These are phyloP conservation scores for Ganoderma meredithae DNA, from an alignment of 1,284 basidiomycete species.

Conservation along the genomic window DNA sequence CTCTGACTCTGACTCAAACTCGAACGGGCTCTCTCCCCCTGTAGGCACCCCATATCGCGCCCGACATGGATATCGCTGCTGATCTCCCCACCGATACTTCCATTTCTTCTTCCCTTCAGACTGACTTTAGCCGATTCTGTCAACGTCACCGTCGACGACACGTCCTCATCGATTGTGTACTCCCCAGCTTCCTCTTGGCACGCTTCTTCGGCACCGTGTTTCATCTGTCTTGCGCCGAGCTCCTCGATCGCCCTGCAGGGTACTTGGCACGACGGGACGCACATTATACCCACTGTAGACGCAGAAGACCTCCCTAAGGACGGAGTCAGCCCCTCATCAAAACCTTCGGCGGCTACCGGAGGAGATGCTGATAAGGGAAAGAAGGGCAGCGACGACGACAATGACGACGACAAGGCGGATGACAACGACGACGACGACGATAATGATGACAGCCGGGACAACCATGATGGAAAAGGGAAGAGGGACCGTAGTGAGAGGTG, in stretches of 20 bases:
- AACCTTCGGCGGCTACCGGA: slow-evolving; percentile 1
- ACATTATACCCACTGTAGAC: slow-evolving; percentile 43
- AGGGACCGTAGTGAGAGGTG: slow-evolving; percentile 1
- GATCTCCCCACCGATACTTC: slow-evolving; percentile 14
- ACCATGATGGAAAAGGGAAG: slow-evolving; percentile 19
- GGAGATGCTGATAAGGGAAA: slow-evolving; percentile 17
- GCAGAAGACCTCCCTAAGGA: slow-evolving; percentile 36
- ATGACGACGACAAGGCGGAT: slow-evolving; percentile 30
- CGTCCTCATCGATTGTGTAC: slow-evolving; percentile 51
- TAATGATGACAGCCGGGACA: slow-evolving; percentile 23
- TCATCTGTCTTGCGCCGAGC: slow-evolving; percentile 45
- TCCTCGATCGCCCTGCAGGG: slow-evolving; percentile 39
- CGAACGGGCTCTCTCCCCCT: not conserved
- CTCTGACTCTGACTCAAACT: slow-evolving; percentile 5
- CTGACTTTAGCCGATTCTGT: slow-evolving; percentile 29
- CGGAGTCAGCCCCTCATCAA: not conserved
- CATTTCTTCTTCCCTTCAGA: slow-evolving; percentile 14
- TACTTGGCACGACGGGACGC: slow-evolving; percentile 53
- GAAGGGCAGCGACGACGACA: slow-evolving; percentile 31
- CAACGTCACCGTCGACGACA: slow-evolving; percentile 56
- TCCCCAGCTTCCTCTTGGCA: slow-evolving; percentile 50
- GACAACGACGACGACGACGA: slow-evolving; percentile 32
- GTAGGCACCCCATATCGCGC: slow-evolving; percentile 16
- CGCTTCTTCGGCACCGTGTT: slow-evolving; percentile 44
- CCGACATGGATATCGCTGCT: slow-evolving; percentile 18